Conservation (phyloP, 2,329 filamentous ascomycete species). For the Xenoacremonium recifei region DNA sequence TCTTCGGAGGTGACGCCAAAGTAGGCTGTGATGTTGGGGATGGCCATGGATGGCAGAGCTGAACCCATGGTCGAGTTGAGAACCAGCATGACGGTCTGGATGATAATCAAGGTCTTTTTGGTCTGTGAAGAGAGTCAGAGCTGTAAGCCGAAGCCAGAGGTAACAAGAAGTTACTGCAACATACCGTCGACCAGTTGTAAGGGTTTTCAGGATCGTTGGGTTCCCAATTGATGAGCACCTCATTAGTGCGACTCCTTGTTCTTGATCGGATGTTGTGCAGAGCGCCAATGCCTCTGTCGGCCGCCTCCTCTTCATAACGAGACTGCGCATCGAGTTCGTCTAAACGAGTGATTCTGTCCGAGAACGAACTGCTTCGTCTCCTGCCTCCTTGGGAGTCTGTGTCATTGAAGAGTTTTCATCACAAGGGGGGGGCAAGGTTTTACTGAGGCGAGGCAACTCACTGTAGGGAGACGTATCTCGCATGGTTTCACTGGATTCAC, state of each 20-base stretch:
- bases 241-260: constrained; percentile 30
- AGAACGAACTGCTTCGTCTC: constrained; percentile 20
- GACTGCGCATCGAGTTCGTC: constrained; percentile 40
- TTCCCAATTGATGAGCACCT: constrained; percentile 44
- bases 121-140: constrained; percentile 30
- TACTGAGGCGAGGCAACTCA: constrained; percentile 15
- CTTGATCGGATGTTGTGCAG: constrained; percentile 34
- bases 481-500: constrained; percentile 27
- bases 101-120: constrained; percentile 54
- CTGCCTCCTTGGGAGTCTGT: constrained; percentile 20
- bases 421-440: neutral
- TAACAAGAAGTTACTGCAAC: constrained; percentile 6
- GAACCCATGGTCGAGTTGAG: constrained; percentile 68
- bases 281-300: constrained; percentile 32
- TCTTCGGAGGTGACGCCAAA: constrained; percentile 52
- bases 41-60: constrained; percentile 62
- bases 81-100: constrained; percentile 57
- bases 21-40: constrained; percentile 54
- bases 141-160: too few relatives aligned
- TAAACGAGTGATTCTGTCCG: constrained; percentile 23
- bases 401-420: constrained; percentile 1
- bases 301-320: constrained; percentile 41
- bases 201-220: constrained; percentile 50
- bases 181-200: constrained; percentile 48
- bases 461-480: constrained; percentile 24